These are phyloP conservation scores for Annulohypoxylon truncatum DNA, from an alignment of 2,329 filamentous ascomycete genomes.

Conservation along the genomic window DNA sequence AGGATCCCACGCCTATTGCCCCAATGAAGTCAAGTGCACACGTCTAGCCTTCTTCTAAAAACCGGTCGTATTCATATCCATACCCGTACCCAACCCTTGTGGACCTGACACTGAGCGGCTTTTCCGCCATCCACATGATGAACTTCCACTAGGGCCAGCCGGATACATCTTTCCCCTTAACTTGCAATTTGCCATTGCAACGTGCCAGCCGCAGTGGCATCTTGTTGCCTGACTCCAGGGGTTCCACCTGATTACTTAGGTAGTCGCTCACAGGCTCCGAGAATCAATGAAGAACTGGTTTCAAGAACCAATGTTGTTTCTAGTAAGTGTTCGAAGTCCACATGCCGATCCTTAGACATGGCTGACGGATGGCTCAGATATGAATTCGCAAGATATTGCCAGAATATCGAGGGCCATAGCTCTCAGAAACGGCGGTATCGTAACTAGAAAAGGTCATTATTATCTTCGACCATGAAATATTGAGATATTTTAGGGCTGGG, in stretches of 20 bases:
- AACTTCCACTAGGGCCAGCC: conserved; percentile 8
- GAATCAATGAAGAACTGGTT: neutral
- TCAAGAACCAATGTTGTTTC: neutral
- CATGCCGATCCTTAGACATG: neutral
- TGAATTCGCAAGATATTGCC: conserved; percentile 17
- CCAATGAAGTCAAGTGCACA: conserved; percentile 4
- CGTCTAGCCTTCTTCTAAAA: conserved; percentile 12
- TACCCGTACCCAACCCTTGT: conserved; percentile 5
- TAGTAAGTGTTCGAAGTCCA: neutral
- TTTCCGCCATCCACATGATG: conserved; percentile 20
- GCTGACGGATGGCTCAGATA: neutral
- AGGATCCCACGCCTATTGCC: neutral
- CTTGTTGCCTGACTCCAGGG: conserved; percentile 8
- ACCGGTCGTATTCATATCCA: conserved; percentile 3
- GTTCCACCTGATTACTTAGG: conserved; percentile 2
- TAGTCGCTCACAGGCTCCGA: conserved; percentile 1
- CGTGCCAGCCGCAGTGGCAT: conserved; percentile 13
- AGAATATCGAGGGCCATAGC: neutral
- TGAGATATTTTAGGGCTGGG: neutral
- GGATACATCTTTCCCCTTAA: neutral
- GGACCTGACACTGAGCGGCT: conserved; percentile 26
- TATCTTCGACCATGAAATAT: neutral
- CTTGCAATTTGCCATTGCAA: conserved; percentile 15
- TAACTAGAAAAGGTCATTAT: neutral
- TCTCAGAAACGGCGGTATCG: neutral